Evolutionary conservation across 306 rosid genomes (phyloP), one percentile per base, ranked within the genome.

Genomic region (Sophora flavescens): DNA sequence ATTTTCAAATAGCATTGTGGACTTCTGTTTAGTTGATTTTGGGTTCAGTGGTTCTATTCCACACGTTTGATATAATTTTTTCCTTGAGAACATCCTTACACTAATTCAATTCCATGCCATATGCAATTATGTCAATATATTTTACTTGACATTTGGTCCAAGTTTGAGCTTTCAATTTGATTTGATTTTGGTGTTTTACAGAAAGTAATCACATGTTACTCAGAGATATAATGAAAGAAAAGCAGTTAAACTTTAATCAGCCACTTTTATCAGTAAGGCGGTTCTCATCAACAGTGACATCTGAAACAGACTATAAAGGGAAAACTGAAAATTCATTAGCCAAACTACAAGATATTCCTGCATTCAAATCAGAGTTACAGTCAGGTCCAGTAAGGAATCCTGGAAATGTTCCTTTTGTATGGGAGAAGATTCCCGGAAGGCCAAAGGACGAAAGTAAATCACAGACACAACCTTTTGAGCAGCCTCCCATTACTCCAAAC

Each of bases 261-360:
- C 99, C 99, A 16, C 84, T 95, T 86, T 70, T 95, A 75, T 95
- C 99, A 0, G 99, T 95, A 16, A 90, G 99, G 87, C 82, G 98
- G 36, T 82, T 73, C 80, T 77, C 89, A 62, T 84, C 91, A 14
- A 60, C 86, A 54, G 70, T 39, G 16, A 79, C 91, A 70, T 59
- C 81, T 30, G 84, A 84, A 76, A 76, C 81, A 48, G 82, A 82
- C 26, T 58, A 86, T 42, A 84, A 74, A 86, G 70, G 78, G 67
- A 82, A 73, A 57, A 76, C 50, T 4, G 86, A 79, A 50, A 81
- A 84, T 8, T 76, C 93, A 83, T 42, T 59, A 26, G 83, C 90
- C 39, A 87, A 70, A 33, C 32, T 78, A 70, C 88, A 90, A 70
- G 83, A 84, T 67, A 79, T 83, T 75, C 96, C 93, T 10, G 42